phyloP scores from a whole-genome alignment of 768 basidiomycete species.

The Psilocybe tampanensis region DNA sequence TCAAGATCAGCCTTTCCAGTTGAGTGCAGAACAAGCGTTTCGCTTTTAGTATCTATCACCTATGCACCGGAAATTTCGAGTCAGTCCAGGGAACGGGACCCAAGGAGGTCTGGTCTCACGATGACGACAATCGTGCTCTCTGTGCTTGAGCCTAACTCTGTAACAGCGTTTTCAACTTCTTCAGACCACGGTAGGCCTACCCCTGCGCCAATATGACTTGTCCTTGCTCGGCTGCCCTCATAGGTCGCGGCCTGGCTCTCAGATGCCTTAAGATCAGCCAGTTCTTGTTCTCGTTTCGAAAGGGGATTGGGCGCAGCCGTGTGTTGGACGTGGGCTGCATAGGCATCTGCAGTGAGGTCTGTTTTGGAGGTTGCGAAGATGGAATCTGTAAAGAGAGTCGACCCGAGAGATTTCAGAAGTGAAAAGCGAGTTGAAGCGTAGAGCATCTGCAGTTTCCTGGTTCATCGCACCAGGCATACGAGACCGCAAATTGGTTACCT shows the following conservation, averaged over 20 bases:
- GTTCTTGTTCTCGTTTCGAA: conserved; percentile 79
- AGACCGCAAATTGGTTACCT: conserved; percentile 49
- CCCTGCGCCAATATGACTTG: conserved; percentile 57
- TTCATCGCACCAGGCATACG: background rate
- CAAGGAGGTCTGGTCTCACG: conserved; percentile 45
- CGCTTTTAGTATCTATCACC: conserved; percentile 60
- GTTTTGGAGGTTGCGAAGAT: conserved; percentile 79
- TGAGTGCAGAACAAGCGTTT: conserved; percentile 54
- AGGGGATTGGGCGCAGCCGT: conserved; percentile 79
- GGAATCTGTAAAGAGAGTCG: conserved; percentile 68
- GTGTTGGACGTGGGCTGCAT: conserved; percentile 73
- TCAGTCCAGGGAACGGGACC: background rate
- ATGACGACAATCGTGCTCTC: conserved; percentile 61
- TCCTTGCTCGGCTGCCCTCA: conserved; percentile 57
- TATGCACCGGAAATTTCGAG: background rate
- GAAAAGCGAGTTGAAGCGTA: conserved; percentile 80
- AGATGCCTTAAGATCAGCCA: conserved; percentile 74
- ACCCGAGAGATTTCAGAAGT: conserved; percentile 74
- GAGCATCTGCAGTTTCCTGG: conserved; percentile 62
- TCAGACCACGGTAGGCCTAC: conserved; percentile 71
- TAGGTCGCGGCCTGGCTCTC: conserved; percentile 58
- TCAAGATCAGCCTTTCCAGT: conserved; percentile 41
- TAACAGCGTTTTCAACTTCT: conserved; percentile 66
- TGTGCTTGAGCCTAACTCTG: conserved; percentile 50
- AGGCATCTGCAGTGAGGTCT: conserved; percentile 69